Percentiles rank a stretch among this genome's conserved stretches.
Conservation (phyloP, 345 rosid species). For the Salix suchowensis region DNA sequence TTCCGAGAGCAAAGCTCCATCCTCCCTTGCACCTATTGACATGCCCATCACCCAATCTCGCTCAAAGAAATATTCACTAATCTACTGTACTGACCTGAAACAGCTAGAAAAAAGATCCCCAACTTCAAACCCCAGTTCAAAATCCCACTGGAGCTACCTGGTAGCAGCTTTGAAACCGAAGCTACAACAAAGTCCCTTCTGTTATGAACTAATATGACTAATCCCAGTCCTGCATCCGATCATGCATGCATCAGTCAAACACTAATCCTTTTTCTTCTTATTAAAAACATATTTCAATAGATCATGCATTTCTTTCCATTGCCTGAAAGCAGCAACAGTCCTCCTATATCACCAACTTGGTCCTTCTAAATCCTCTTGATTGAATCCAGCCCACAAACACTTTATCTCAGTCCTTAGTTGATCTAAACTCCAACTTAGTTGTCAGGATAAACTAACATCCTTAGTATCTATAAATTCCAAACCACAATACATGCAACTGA, state of each 20-base stretch:
- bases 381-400: background rate
- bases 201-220: no score
- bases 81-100: background rate
- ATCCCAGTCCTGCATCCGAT: no score
- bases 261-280: no score
- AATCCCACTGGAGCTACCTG: background rate
- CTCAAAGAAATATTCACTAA: background rate
- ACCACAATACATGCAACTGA: background rate
- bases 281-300: no score
- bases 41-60: background rate
- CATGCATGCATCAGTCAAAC: no score
- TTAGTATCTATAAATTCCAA: background rate
- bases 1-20: background rate
- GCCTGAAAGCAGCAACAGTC: no score
- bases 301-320: no score
- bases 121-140: background rate
- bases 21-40: background rate
- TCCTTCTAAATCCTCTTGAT: no score
- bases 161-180: no score
- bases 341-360: no score
- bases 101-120: background rate
- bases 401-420: background rate
- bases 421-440: background rate
- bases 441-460: background rate
- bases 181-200: background rate